Percentiles rank a stretch among this genome's conserved stretches.
Evolutionary conservation across 2,329 filamentous ascomycete genomes (phyloP).

Genomic region (Diaporthe ampelina): DNA sequence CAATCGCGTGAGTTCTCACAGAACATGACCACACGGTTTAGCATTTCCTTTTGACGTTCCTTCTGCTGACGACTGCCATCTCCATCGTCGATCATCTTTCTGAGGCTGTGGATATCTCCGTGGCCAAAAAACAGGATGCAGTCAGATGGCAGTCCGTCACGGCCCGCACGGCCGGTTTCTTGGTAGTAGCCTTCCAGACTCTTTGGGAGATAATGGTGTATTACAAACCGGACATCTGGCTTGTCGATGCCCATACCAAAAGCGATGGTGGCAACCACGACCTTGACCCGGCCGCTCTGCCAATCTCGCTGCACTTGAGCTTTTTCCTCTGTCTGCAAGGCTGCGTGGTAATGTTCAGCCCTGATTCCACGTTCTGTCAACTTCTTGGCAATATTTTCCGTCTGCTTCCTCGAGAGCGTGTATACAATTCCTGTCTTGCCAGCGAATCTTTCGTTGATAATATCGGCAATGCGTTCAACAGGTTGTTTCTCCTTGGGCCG

Average conservation of each 20-base stretch:
- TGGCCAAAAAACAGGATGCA: slow-evolving; percentile 94
- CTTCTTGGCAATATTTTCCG: slow-evolving; percentile 82
- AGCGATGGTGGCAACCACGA: slow-evolving; percentile 97
- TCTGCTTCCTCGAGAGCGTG: slow-evolving; percentile 86
- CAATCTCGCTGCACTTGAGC: slow-evolving; percentile 81
- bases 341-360: slow-evolving; percentile 89
- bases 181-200: slow-evolving; percentile 98
- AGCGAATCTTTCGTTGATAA: slow-evolving; percentile 79
- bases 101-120: slow-evolving; percentile 79
- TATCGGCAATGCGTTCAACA: slow-evolving; percentile 66
- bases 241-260: slow-evolving; percentile 99
- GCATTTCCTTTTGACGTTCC: slow-evolving; percentile 85
- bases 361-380: slow-evolving; percentile 75
- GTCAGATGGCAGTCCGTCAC: slow-evolving; percentile 87
- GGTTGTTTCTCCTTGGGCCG: slow-evolving; percentile 75
- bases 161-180: slow-evolving; percentile 93
- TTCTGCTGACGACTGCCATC: slow-evolving; percentile 85
- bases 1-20: slow-evolving; percentile 93
- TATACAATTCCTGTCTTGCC: slow-evolving; percentile 92
- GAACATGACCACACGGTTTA: slow-evolving; percentile 86
- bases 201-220: slow-evolving; percentile 93
- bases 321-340: slow-evolving; percentile 78
- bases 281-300: slow-evolving; percentile 84
- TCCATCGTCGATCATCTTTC: slow-evolving; percentile 85
- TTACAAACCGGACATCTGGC: slow-evolving; percentile 94